Conservation (phyloP, 2,329 filamentous ascomycete genomes). For the Ceratocystis cacaofunesta region DNA sequence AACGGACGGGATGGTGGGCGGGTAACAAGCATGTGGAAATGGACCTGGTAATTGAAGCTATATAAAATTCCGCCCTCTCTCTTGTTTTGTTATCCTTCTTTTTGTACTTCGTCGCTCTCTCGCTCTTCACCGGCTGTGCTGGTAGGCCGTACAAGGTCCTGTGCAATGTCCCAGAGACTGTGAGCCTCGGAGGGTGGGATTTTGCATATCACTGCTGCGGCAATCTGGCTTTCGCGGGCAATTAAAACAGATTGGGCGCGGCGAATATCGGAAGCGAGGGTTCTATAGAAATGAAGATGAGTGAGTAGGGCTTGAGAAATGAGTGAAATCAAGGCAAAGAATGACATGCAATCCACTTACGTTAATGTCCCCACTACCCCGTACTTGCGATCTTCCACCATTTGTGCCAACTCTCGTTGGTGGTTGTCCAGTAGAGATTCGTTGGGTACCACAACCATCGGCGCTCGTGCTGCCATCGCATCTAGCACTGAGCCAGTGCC, state of each 20-base stretch:
- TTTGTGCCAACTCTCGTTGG: constrained; percentile 70
- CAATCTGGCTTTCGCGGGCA: neutral
- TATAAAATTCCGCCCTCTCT: neutral
- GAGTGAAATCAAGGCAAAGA: neutral
- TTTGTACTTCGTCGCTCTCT: neutral
- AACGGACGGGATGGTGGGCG: neutral
- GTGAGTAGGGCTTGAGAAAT: neutral
- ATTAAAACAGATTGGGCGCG: neutral
- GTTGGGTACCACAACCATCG: constrained; percentile 85
- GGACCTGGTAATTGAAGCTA: neutral
- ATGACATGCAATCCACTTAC: neutral
- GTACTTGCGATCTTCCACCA: constrained; percentile 37
- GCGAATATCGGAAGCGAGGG: neutral
- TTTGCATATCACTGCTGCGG: neutral
- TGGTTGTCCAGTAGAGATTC: constrained; percentile 72
- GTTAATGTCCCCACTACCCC: constrained; percentile 10
- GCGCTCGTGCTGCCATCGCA: constrained; percentile 55
- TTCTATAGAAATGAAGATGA: neutral
- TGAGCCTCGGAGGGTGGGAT: neutral
- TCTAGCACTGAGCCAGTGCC: constrained; percentile 84
- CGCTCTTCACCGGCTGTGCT: neutral
- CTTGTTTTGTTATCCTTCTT: neutral
- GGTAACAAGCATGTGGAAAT: neutral
- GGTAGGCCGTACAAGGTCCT: neutral
- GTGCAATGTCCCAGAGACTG: constrained; percentile 3